A percentile compares a stretch with the other conserved stretches of the same genome.
phyloP scores from a whole-genome alignment of 495 filamentous ascomycete genomes.

The Usnea hakonensis region DNA sequence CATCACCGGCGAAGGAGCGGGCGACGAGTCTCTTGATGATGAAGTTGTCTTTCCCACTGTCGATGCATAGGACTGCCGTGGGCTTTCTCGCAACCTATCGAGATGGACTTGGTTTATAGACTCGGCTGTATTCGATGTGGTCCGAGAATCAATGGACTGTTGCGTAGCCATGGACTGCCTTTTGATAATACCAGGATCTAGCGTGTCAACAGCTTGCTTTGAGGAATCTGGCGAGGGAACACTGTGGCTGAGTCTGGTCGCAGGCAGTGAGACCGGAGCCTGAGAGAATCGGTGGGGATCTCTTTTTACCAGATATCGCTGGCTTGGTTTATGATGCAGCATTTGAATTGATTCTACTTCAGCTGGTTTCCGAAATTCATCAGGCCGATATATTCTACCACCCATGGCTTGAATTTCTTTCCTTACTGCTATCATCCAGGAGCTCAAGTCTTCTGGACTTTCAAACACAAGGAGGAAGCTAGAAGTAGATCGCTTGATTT shows the following conservation, averaged over 20 bases:
- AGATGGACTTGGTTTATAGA: constrained; percentile 22
- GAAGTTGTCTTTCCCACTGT: constrained; percentile 34
- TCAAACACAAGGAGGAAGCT: constrained; percentile 75
- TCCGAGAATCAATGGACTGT: constrained; percentile 14
- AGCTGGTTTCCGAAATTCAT: constrained; percentile 44
- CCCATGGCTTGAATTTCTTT: constrained; percentile 62
- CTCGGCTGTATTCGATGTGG: constrained; percentile 19
- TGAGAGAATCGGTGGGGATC: constrained; percentile 58
- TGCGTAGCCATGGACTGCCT: constrained; percentile 21
- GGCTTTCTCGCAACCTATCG: constrained; percentile 18
- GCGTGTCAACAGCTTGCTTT: constrained; percentile 31
- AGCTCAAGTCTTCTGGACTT: constrained; percentile 75
- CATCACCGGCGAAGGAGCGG: constrained; percentile 37
- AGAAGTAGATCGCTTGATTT: constrained; percentile 53
- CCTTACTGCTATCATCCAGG: constrained; percentile 61
- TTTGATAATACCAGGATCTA: constrained; percentile 30
- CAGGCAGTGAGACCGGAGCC: constrained; percentile 46
- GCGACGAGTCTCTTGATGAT: constrained; percentile 48
- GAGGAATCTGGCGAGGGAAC: constrained; percentile 26
- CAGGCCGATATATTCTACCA: constrained; percentile 49
- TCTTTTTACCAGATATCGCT: constrained; percentile 42
- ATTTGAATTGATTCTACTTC: constrained; percentile 34
- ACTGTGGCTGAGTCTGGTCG: constrained; percentile 24
- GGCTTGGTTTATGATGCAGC: constrained; percentile 42
- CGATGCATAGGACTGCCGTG: constrained; percentile 20